Conservation (phyloP, 108 stramenopile genomes). For the Fistulifera pelliculosa region DNA sequence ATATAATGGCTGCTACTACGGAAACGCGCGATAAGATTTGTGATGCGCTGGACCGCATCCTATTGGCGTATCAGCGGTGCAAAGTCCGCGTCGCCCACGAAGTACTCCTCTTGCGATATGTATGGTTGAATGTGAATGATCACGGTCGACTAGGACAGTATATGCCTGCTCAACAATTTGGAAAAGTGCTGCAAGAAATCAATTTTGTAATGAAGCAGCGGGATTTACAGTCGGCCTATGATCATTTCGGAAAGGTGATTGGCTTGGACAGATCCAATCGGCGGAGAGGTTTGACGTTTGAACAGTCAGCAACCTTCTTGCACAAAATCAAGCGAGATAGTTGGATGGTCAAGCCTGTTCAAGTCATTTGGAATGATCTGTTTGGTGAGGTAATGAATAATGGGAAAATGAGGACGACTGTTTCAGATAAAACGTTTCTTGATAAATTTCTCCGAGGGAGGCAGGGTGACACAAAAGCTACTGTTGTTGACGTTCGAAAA, state of each 20-base stretch:
- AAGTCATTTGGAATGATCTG: constrained; percentile 42
- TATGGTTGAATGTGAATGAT: constrained; percentile 49
- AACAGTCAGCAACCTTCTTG: constrained; percentile 69
- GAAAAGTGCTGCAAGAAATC: constrained; percentile 44
- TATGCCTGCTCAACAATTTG: constrained; percentile 31
- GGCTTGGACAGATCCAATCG: constrained; percentile 46
- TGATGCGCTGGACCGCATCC: constrained; percentile 46
- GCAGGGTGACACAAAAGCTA: constrained; percentile 53
- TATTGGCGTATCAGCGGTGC: constrained; percentile 43
- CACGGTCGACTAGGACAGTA: constrained; percentile 25
- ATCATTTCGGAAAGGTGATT: constrained; percentile 57
- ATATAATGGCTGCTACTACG: constrained; percentile 47
- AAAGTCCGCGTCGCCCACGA: constrained; percentile 67
- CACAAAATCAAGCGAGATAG: constrained; percentile 79
- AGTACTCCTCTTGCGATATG: constrained; percentile 67
- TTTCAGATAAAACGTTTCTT: constrained; percentile 57
- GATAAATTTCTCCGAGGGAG: constrained; percentile 48
- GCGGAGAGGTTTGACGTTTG: constrained; percentile 66
- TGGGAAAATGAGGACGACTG: constrained; percentile 41
- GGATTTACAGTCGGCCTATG: constrained; percentile 38
- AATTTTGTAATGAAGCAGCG: constrained; percentile 51
- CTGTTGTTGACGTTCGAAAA: constrained; percentile 41
- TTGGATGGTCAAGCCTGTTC: constrained; percentile 73
- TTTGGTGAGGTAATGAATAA: constrained; percentile 66
- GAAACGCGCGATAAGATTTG: constrained; percentile 52